These are phyloP conservation scores for Rhodotorula sp. DNA, from an alignment of 1,284 basidiomycete genomes.

Conservation along the genomic window DNA sequence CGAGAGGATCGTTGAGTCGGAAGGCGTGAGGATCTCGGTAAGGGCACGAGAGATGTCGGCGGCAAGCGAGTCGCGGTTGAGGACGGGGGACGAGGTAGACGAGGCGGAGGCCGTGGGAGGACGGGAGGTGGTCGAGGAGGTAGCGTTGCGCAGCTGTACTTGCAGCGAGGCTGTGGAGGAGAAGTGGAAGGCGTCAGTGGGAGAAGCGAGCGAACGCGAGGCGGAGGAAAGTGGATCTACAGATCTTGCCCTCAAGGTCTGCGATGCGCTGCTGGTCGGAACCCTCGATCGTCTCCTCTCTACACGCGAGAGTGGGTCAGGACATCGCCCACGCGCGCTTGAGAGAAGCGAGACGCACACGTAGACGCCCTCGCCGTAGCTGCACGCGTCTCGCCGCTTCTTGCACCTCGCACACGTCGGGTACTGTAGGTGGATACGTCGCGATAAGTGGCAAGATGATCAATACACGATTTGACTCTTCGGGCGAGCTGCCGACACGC, in stretches of 20 bases:
- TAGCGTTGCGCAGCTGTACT: constrained; percentile 1
- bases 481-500: accelerated
- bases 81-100: neutral
- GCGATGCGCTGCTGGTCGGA: constrained; percentile 25
- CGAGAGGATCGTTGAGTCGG: constrained; percentile 2
- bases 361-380: constrained; percentile 29
- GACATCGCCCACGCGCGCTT: no score
- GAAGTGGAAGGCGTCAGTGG: neutral
- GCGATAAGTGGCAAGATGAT: neutral
- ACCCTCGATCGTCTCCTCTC: constrained; percentile 27
- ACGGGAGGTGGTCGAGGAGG: neutral
- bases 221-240: neutral
- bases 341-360: constrained; percentile 9
- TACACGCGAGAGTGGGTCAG: neutral
- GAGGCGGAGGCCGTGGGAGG: neutral
- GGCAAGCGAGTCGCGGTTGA: neutral
- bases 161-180: constrained; percentile 10
- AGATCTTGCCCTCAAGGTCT: constrained; percentile 27
- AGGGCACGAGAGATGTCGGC: constrained; percentile 11
- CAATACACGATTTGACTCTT: no score
- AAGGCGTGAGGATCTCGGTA: neutral
- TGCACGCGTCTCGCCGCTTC: constrained; percentile 35
- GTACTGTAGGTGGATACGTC: neutral
- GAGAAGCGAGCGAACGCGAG: neutral
- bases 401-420: constrained; percentile 28